Evolutionary conservation across 2,329 filamentous ascomycete species (phyloP).

Genomic region (Microdochium paspali): DNA sequence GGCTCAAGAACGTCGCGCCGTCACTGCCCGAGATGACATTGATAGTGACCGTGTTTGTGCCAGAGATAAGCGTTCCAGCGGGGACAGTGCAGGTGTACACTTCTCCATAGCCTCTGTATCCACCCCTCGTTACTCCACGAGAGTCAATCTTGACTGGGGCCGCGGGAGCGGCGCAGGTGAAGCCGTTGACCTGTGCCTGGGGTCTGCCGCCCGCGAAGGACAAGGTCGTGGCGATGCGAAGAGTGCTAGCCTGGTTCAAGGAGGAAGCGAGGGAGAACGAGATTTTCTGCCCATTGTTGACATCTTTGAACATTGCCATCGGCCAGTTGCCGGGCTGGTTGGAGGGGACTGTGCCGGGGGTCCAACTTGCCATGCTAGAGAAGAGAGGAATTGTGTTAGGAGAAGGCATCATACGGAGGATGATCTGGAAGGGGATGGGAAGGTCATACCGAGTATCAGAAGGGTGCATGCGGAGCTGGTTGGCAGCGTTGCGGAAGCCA

Average conservation of each 20-base stretch:
- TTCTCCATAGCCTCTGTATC: conserved; percentile 54
- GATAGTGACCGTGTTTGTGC: conserved; percentile 55
- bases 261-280: conserved; percentile 44
- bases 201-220: conserved; percentile 52
- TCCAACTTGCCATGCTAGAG: conserved; percentile 52
- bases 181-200: conserved; percentile 46
- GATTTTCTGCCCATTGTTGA: conserved; percentile 52
- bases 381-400: neutral
- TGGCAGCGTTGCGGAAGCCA: conserved; percentile 58
- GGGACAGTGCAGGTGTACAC: conserved; percentile 55
- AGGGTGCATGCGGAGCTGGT: conserved; percentile 60
- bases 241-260: conserved; percentile 34
- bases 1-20: conserved; percentile 41
- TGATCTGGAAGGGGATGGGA: neutral
- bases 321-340: conserved; percentile 39
- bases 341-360: conserved; percentile 38
- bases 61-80: conserved; percentile 46
- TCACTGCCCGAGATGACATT: conserved; percentile 47
- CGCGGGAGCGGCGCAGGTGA: conserved; percentile 33
- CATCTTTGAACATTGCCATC: conserved; percentile 55
- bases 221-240: conserved; percentile 56
- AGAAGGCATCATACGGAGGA: neutral
- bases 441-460: conserved; percentile 30
- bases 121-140: conserved; percentile 55
- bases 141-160: conserved; percentile 55